Conservation (phyloP, 179 eudicot species). For the Actinidia chinensis region DNA sequence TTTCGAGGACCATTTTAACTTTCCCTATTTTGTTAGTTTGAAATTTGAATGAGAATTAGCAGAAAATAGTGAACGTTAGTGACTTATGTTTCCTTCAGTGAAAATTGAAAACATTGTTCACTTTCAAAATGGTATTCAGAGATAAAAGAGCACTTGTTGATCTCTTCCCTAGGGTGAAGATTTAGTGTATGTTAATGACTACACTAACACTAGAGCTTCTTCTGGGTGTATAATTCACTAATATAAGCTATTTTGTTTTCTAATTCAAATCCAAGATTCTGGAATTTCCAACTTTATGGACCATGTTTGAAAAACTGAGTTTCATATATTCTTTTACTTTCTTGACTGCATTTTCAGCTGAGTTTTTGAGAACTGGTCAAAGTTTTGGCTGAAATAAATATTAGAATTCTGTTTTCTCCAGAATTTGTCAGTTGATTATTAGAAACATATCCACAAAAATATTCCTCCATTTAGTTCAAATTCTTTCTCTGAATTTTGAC, state of each 20-base stretch:
- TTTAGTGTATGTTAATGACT: too few relatives aligned
- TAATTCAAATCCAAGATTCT: neutral
- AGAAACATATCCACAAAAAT: neutral
- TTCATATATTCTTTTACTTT: neutral
- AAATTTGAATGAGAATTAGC: too few relatives aligned
- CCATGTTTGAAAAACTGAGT: neutral
- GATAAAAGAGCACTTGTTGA: too few relatives aligned
- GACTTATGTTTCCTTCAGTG: too few relatives aligned
- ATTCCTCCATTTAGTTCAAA: neutral
- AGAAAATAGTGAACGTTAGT: too few relatives aligned
- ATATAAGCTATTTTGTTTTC: neutral
- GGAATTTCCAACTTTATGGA: neutral
- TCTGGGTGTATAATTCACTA: neutral
- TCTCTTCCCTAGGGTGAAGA: too few relatives aligned
- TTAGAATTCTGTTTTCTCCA: neutral
- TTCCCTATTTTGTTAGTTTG: too few relatives aligned
- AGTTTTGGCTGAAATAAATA: conserved; percentile 1
- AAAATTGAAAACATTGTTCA: too few relatives aligned
- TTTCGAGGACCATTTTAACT: too few relatives aligned
- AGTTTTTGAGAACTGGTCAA: neutral
- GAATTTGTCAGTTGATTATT: neutral
- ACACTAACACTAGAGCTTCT: neutral
- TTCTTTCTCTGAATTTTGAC: neutral
- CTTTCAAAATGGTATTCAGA: too few relatives aligned
- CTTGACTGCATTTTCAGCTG: neutral